phyloP scores from a whole-genome alignment of 2,329 filamentous ascomycete species.

The Phialocephala sp. region DNA sequence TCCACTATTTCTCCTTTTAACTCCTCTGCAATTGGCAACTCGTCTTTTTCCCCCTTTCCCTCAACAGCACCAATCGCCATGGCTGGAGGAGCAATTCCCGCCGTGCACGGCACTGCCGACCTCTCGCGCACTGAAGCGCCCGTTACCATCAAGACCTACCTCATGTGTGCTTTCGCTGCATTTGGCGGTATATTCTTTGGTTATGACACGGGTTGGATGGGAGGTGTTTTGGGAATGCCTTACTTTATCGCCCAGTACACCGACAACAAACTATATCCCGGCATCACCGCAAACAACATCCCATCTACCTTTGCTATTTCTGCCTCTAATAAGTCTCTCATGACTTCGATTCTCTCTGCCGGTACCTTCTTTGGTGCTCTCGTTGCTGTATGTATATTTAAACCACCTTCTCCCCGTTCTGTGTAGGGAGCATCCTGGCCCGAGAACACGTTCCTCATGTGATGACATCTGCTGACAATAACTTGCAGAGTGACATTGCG shows the following conservation, averaged over 20 bases:
- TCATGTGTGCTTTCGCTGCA: constrained; percentile 72
- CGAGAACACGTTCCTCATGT: too few relatives aligned
- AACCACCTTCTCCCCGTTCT: too few relatives aligned
- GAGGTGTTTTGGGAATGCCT: constrained; percentile 57
- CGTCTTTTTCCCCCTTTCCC: too few relatives aligned
- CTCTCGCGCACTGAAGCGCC: constrained; percentile 71
- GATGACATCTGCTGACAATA: too few relatives aligned
- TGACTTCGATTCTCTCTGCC: constrained; percentile 72
- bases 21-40: too few relatives aligned
- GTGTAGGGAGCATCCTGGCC: too few relatives aligned
- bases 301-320: constrained; percentile 43
- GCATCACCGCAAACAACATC: constrained; percentile 15
- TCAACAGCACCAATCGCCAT: not conserved
- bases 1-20: too few relatives aligned
- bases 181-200: constrained; percentile 65
- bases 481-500: constrained; percentile 34
- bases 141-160: constrained; percentile 70
- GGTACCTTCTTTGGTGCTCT: constrained; percentile 75
- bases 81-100: constrained; percentile 12
- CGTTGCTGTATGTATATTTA: constrained; percentile 39
- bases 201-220: constrained; percentile 79
- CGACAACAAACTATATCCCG: constrained; percentile 25
- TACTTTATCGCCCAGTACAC: constrained; percentile 42
- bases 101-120: constrained; percentile 54
- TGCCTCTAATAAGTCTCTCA: constrained; percentile 59